Percentiles rank a stretch among this genome's conserved stretches.
phyloP scores from a whole-genome alignment of 2,329 filamentous ascomycete genomes.

The Penicillium hesseltinei region DNA sequence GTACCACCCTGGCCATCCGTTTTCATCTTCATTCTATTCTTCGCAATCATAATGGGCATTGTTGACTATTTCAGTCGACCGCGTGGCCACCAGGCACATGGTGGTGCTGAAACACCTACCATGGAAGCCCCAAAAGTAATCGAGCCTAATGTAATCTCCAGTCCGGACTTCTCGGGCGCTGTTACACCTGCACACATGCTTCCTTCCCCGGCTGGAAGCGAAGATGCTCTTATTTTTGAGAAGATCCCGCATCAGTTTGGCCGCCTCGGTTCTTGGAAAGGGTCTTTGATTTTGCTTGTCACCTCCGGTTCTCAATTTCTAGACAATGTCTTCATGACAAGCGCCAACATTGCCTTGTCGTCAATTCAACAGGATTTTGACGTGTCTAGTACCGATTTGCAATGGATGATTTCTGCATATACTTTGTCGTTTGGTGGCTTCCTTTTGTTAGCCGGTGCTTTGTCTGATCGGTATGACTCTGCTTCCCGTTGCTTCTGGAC shows the following conservation, averaged over 20 bases:
- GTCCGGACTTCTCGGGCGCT: slow-evolving; percentile 10
- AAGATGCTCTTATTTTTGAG: slow-evolving; percentile 22
- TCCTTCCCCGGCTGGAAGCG: slow-evolving; percentile 18
- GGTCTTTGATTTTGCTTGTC: slow-evolving; percentile 39
- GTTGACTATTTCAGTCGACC: slow-evolving; percentile 15
- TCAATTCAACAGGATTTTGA: slow-evolving; percentile 42
- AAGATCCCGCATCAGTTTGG: slow-evolving; percentile 32
- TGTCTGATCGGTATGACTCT: slow-evolving; percentile 32
- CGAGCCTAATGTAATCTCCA: slow-evolving; percentile 19
- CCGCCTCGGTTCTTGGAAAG: slow-evolving; percentile 39
- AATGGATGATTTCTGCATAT: slow-evolving; percentile 46
- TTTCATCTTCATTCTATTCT: slow-evolving; percentile 1
- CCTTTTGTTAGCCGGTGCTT: slow-evolving; percentile 33
- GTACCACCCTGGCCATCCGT: not conserved
- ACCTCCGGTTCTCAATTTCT: slow-evolving; percentile 46
- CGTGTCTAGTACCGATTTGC: slow-evolving; percentile 36
- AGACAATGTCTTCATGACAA: slow-evolving; percentile 48
- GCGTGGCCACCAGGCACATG: slow-evolving; percentile 8
- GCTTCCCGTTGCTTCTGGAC: not conserved
- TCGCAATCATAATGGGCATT: slow-evolving; percentile 16
- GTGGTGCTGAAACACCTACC: slow-evolving; percentile 1
- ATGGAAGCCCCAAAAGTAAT: slow-evolving; percentile 12
- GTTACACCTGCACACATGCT: slow-evolving; percentile 17
- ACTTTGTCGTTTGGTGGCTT: slow-evolving; percentile 43
- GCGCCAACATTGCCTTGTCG: slow-evolving; percentile 43